Percentiles rank a stretch among this genome's conserved stretches.
Conservation (phyloP, 495 filamentous ascomycete genomes). For the Podospora pseudopauciseta region DNA sequence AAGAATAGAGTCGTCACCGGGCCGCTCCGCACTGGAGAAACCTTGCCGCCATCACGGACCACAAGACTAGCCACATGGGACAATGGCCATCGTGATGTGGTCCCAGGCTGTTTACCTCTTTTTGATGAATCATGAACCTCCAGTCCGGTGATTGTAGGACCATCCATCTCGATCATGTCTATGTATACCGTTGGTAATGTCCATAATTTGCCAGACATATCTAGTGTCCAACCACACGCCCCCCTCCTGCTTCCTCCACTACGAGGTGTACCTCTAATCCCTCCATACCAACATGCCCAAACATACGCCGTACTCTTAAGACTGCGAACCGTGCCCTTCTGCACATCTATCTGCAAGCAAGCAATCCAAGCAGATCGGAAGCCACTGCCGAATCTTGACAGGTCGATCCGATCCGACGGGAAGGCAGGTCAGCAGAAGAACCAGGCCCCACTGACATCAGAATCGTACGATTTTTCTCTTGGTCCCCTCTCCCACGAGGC, state of each 20-base stretch:
- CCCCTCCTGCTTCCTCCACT: neutral
- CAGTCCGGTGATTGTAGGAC: neutral
- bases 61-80: neutral
- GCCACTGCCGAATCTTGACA: neutral
- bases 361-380: neutral
- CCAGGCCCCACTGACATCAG: conserved; percentile 29
- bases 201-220: neutral
- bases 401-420: neutral
- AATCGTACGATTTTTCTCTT: conserved; percentile 33
- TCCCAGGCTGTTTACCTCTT: neutral
- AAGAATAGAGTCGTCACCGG: neutral
- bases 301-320: conserved; percentile 6
- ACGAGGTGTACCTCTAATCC: neutral
- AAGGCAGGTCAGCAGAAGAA: neutral
- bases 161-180: neutral
- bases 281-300: neutral
- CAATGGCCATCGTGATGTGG: neutral
- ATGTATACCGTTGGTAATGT: neutral
- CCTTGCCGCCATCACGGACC: neutral
- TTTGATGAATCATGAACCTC: neutral
- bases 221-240: neutral
- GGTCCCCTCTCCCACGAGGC: neutral
- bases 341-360: neutral
- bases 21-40: neutral
- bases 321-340: neutral